Conservation (phyloP, 441 rosid species). For the Pelargonium myrrhifolium region DNA sequence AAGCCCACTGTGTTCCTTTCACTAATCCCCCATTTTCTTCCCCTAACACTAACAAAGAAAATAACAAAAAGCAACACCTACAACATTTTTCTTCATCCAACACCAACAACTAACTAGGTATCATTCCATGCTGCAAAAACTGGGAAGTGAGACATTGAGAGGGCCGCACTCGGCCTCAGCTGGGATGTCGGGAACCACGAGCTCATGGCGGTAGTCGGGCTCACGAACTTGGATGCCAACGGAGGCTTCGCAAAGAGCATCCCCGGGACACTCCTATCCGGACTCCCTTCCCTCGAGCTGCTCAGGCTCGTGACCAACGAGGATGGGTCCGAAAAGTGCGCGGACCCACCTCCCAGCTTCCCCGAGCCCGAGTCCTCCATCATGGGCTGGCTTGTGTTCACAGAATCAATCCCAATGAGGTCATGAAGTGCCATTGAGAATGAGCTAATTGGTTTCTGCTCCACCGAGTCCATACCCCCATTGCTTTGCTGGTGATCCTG, state of each 20-base stretch:
- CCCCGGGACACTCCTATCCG: slow-evolving; percentile 47
- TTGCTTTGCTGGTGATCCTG: slow-evolving; percentile 22
- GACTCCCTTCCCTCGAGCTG: slow-evolving; percentile 61
- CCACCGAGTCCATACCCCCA: not conserved
- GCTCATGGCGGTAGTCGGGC: slow-evolving; percentile 32
- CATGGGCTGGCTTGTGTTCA: slow-evolving; percentile 27
- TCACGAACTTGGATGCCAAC: slow-evolving; percentile 38
- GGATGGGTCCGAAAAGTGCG: slow-evolving; percentile 45
- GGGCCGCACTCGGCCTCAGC: slow-evolving; percentile 41
- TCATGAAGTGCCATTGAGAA: slow-evolving; percentile 38
- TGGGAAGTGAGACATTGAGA: slow-evolving; percentile 65
- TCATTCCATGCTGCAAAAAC: slow-evolving; percentile 96
- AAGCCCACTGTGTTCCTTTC: slow-evolving; percentile 31
- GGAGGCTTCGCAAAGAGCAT: slow-evolving; percentile 52
- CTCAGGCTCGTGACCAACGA: slow-evolving; percentile 55
- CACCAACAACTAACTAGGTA: slow-evolving; percentile 25
- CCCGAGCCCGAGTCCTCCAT: slow-evolving; percentile 33
- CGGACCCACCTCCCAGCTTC: slow-evolving; percentile 23
- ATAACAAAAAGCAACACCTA: slow-evolving; percentile 10
- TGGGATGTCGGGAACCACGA: slow-evolving; percentile 64
- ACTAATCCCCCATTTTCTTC: slow-evolving; percentile 26
- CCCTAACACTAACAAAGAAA: slow-evolving; percentile 22
- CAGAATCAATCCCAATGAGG: slow-evolving; percentile 38
- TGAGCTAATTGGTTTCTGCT: not conserved
- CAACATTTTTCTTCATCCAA: slow-evolving; percentile 19